phyloP scores from a whole-genome alignment of 306 rosid species.

The Luffa acutangula region DNA sequence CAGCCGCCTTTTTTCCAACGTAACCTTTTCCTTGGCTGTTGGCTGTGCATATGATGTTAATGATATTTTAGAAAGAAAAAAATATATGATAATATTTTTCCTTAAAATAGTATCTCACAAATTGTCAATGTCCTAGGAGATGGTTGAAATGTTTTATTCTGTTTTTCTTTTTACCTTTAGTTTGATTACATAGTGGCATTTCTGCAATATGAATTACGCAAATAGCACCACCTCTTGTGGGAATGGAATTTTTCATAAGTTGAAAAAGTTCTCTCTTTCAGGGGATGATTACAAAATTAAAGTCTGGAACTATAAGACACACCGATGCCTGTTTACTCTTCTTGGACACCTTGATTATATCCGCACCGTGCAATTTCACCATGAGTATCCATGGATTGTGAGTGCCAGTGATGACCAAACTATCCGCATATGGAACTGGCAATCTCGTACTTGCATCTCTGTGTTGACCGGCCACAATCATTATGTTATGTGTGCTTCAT shows the following conservation, averaged over 20 bases:
- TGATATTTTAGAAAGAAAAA: neutral
- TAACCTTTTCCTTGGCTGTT: neutral
- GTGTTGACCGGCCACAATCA: conserved; percentile 97
- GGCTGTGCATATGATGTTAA: neutral
- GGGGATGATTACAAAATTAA: conserved; percentile 99
- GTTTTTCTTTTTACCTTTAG: neutral
- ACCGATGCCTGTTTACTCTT: conserved; percentile 86
- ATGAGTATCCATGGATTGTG: conserved; percentile 91
- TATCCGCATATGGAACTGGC: conserved; percentile 99
- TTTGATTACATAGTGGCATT: neutral
- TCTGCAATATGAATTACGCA: neutral
- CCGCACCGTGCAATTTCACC: conserved; percentile 96
- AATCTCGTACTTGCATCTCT: conserved; percentile 90
- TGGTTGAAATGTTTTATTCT: neutral
- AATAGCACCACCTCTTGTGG: neutral
- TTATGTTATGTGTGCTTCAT: conserved; percentile 94
- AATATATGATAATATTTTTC: neutral
- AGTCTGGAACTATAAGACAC: conserved; percentile 98
- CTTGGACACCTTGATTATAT: conserved; percentile 96
- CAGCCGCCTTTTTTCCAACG: neutral
- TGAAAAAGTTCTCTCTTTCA: conserved; percentile 21
- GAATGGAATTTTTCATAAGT: neutral
- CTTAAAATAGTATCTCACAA: neutral
- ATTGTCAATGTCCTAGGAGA: neutral
- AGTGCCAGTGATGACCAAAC: conserved; percentile 99